A percentile compares a stretch with the other conserved stretches of the same genome.
Conservation (phyloP, 768 basidiomycete genomes). For the Amanita phalloides region DNA sequence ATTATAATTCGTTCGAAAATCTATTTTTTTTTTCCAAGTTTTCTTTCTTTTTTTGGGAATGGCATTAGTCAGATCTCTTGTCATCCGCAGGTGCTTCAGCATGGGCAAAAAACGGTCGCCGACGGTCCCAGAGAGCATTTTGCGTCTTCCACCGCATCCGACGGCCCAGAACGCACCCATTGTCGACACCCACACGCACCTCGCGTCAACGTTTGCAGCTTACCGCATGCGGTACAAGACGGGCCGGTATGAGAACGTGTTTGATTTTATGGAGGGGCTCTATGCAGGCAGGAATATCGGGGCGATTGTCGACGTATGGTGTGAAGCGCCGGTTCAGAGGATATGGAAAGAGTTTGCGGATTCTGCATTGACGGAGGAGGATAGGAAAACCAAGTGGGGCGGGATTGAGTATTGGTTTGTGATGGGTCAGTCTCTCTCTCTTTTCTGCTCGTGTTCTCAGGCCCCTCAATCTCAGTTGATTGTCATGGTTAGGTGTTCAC, state of each 20-base stretch:
- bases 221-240: conserved; percentile 56
- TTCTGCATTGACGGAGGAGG: conserved; percentile 43
- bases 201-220: conserved; percentile 59
- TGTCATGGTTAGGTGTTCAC: conserved; percentile 44
- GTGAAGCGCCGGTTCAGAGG: conserved; percentile 61
- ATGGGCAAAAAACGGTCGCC: conserved; percentile 31
- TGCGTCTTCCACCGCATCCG: conserved; percentile 23
- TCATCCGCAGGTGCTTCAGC: conserved; percentile 6
- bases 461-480: background rate
- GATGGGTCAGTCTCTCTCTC: conserved; percentile 41
- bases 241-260: conserved; percentile 42
- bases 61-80: background rate
- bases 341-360: conserved; percentile 68
- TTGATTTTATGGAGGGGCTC: conserved; percentile 56
- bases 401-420: conserved; percentile 76
- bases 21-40: background rate
- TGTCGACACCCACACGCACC: conserved; percentile 80
- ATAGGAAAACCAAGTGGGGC: conserved; percentile 44
- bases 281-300: conserved; percentile 48
- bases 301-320: conserved; percentile 81
- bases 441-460: background rate
- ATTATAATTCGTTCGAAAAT: background rate
- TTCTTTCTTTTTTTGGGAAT: background rate
- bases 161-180: conserved; percentile 25
- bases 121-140: conserved; percentile 23